Base-by-base conservation (phyloP, 2,329 filamentous ascomycete species). In the Colletotrichum noveboracense region DNA sequence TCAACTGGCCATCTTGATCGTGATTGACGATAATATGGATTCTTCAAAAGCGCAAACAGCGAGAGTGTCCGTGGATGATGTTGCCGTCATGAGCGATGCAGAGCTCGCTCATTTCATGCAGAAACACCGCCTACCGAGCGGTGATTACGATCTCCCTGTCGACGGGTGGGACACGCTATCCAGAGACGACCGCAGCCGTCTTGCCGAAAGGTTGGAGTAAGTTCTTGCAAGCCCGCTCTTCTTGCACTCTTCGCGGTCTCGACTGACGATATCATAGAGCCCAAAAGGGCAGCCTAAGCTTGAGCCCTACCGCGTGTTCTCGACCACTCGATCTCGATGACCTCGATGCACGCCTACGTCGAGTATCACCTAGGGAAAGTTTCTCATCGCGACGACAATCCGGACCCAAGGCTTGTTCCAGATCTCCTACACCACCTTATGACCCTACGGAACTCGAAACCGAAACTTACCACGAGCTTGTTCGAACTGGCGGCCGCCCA, bases 171-270 rank as follows among this genome's bases (percentile, higher is more conserved):
- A 52, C 21, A 52, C 10, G 6, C 16, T 52, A 2, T 52, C 43
- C 21, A 52, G 16, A 52, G 43, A 52, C 21, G 21, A 52, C 2
- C 21, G 21, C 14, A 52, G 43, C 18, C 21, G 10, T 52, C 43
- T 52, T 3, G 14, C 43, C 21, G 6, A 1, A 9, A 52, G 43
- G 43, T 52, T 52, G 4, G 48, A 52, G 48, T 52, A 7, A 52
- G 48, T 52, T 52, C 0, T 52, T n/a, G 8, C 14, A 1, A 4
- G 7, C 18, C 1, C 2, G 7, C 48, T 9, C 18, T n/a, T 7
- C 5, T 0, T 7, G 48, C n/a, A 52, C 18, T 21, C 48, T n/a
- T 4, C 1, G 1, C n/a, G 10, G 5, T n/a, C 24, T n/a, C 10
- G 12, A 21, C 48, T 52, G 10, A 52, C 12, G 10, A 52, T 3